phyloP scores from a whole-genome alignment of 2,329 filamentous ascomycete species.

The Chaetothyriales sp. region DNA sequence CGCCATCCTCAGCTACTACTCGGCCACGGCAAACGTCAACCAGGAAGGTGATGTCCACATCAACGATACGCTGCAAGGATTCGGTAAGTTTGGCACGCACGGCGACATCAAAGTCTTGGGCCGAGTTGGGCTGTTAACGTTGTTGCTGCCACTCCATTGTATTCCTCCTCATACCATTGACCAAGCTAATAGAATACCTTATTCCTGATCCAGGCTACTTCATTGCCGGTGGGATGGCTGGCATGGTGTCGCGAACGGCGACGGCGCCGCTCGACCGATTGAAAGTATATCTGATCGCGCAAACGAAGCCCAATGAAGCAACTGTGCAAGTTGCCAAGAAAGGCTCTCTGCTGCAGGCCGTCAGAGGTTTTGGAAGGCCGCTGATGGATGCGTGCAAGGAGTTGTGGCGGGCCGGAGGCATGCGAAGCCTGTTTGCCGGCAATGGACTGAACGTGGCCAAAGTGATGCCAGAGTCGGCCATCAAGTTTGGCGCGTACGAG shows the following conservation, averaged over 20 bases:
- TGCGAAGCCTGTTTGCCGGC: constrained; percentile 84
- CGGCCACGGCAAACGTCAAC: constrained; percentile 75
- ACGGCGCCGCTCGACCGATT: constrained; percentile 93
- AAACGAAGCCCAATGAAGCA: constrained; percentile 52
- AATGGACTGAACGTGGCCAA: constrained; percentile 95
- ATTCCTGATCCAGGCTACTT: constrained; percentile 93
- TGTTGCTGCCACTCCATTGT: background rate
- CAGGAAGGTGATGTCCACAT: constrained; percentile 88
- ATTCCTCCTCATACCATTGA: constrained; percentile 15
- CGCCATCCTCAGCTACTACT: constrained; percentile 81
- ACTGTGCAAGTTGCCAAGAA: constrained; percentile 54
- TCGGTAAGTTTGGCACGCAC: constrained; percentile 58
- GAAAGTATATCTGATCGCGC: constrained; percentile 94
- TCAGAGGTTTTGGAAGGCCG: constrained; percentile 53
- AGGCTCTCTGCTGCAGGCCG: constrained; percentile 51
- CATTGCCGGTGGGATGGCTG: constrained; percentile 83
- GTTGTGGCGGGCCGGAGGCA: constrained; percentile 71
- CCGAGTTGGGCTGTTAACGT: background rate
- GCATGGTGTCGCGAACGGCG: constrained; percentile 85
- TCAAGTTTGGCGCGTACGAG: constrained; percentile 97
- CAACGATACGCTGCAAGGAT: constrained; percentile 78
- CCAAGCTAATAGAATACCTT: constrained; percentile 49
- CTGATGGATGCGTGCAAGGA: constrained; percentile 61
- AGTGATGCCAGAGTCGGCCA: constrained; percentile 96
- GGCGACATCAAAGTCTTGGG: background rate